These are phyloP conservation scores for Crotalaria pallida DNA, from an alignment of 306 rosid genomes.

Conservation along the genomic window DNA sequence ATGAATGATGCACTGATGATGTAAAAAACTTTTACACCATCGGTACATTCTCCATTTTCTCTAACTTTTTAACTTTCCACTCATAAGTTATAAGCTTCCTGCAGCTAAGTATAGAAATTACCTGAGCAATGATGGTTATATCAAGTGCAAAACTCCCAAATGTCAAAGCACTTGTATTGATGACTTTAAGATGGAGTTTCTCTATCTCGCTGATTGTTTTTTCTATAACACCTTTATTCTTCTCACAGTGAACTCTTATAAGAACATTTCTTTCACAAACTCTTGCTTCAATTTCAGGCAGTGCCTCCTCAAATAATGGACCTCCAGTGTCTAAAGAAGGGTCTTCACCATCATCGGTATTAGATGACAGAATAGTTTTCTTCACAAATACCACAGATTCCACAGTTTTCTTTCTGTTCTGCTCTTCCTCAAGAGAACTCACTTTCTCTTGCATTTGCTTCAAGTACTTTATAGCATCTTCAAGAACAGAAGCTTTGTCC, in stretches of 20 bases:
- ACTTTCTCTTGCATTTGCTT: slow-evolving; percentile 81
- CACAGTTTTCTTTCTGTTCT: slow-evolving; percentile 43
- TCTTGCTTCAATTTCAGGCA: slow-evolving; percentile 89
- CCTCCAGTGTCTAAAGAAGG: slow-evolving; percentile 28
- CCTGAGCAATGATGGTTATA: slow-evolving; percentile 85
- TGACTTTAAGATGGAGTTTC: slow-evolving; percentile 59
- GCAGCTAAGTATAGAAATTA: slow-evolving; percentile 7
- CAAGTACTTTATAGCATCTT: slow-evolving; percentile 85
- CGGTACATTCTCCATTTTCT: too few species aligned
- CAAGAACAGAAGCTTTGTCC: slow-evolving; percentile 99
- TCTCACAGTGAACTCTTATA: slow-evolving; percentile 81
- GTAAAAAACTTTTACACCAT: too few species aligned
- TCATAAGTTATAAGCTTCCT: too few species aligned
- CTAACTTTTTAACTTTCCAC: too few species aligned
- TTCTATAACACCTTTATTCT: slow-evolving; percentile 60
- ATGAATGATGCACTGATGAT: too few species aligned
- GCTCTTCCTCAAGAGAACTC: slow-evolving; percentile 81
- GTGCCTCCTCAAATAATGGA: slow-evolving; percentile 35
- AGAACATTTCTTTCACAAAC: slow-evolving; percentile 73
- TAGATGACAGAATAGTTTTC: slow-evolving; percentile 49
- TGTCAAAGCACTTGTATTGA: slow-evolving; percentile 65
- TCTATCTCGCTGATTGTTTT: slow-evolving; percentile 60
- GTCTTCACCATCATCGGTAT: slow-evolving; percentile 39
- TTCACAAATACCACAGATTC: slow-evolving; percentile 72
- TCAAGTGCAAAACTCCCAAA: slow-evolving; percentile 76